Percentiles rank a stretch among this genome's conserved stretches.
Conservation (phyloP, 2,329 filamentous ascomycete genomes). For the Graphiopsis chlorocephala region DNA sequence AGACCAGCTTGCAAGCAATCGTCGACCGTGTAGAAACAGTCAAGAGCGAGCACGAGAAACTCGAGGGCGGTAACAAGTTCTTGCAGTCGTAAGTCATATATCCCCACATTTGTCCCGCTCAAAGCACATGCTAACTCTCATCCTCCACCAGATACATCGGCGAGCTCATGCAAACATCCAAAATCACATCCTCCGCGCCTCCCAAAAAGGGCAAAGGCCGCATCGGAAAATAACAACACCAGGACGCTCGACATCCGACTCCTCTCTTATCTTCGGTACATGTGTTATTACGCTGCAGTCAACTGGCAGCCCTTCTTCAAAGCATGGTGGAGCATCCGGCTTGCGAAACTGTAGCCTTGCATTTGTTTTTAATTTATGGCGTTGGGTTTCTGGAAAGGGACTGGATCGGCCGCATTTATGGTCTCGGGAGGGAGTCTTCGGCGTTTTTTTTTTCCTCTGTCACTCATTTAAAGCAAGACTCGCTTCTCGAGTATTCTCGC, state of each 20-base stretch:
- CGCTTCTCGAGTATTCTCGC: neutral
- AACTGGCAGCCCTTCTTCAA: neutral
- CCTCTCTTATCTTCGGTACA: slow-evolving; percentile 8
- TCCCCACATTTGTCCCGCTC: neutral
- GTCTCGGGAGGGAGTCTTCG: neutral
- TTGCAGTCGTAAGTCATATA: slow-evolving; percentile 60
- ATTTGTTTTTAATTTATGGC: neutral
- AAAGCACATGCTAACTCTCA: slow-evolving; percentile 5
- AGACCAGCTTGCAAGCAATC: slow-evolving; percentile 83
- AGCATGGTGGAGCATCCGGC: slow-evolving; percentile 10
- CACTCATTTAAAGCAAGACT: neutral
- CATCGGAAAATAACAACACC: slow-evolving; percentile 25
- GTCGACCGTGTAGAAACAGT: slow-evolving; percentile 94
- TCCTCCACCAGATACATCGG: slow-evolving; percentile 75
- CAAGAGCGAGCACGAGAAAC: slow-evolving; percentile 90
- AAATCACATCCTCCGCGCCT: slow-evolving; percentile 55
- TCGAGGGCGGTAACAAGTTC: slow-evolving; percentile 96
- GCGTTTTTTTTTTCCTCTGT: neutral
- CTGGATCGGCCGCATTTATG: neutral
- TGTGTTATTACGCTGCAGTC: slow-evolving; percentile 14
- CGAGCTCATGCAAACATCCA: slow-evolving; percentile 78
- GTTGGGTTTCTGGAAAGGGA: neutral
- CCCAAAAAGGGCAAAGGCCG: slow-evolving; percentile 47
- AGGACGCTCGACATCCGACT: slow-evolving; percentile 20
- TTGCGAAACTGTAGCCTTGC: neutral